A percentile compares a stretch with the other conserved stretches of the same genome.
These are phyloP conservation scores for Xylaria sp. DNA, from an alignment of 2,329 filamentous ascomycete genomes.

Conservation along the genomic window DNA sequence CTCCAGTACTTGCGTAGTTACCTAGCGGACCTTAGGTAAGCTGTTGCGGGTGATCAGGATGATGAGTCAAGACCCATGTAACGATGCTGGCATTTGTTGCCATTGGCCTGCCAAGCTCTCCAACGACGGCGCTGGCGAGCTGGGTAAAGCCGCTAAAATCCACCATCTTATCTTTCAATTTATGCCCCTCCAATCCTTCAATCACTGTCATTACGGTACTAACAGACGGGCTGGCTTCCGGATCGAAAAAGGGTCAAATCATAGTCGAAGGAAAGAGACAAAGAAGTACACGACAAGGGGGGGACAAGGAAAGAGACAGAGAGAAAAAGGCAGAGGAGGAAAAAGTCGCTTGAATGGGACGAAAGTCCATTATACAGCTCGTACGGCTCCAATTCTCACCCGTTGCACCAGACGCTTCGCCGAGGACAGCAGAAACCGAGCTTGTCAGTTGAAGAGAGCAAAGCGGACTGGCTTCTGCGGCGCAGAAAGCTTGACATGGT, in stretches of 20 bases:
- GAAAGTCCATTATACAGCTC: background rate
- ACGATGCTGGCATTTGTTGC: background rate
- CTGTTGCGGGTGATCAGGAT: constrained; percentile 7
- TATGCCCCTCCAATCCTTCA: constrained; percentile 29
- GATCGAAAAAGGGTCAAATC: background rate
- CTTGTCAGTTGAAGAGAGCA: constrained; percentile 13
- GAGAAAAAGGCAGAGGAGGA: too few relatives aligned
- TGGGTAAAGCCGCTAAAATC: constrained; percentile 27
- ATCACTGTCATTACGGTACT: background rate
- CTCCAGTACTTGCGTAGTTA: too few relatives aligned
- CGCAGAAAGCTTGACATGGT: constrained; percentile 21
- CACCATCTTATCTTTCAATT: constrained; percentile 33
- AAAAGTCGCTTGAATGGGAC: background rate
- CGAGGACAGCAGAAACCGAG: constrained; percentile 4
- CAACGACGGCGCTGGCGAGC: background rate
- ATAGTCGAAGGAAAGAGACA: background rate
- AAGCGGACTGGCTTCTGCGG: constrained; percentile 4
- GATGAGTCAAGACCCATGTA: constrained; percentile 18
- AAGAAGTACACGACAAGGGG: background rate
- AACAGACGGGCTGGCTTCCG: constrained; percentile 5
- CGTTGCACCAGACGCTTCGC: background rate
- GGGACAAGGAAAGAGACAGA: background rate
- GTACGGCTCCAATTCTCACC: background rate
- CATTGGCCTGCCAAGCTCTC: constrained; percentile 20
- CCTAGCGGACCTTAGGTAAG: too few relatives aligned